phyloP scores from a whole-genome alignment of 352 stramenopile species.

The Pythium chondricola region DNA sequence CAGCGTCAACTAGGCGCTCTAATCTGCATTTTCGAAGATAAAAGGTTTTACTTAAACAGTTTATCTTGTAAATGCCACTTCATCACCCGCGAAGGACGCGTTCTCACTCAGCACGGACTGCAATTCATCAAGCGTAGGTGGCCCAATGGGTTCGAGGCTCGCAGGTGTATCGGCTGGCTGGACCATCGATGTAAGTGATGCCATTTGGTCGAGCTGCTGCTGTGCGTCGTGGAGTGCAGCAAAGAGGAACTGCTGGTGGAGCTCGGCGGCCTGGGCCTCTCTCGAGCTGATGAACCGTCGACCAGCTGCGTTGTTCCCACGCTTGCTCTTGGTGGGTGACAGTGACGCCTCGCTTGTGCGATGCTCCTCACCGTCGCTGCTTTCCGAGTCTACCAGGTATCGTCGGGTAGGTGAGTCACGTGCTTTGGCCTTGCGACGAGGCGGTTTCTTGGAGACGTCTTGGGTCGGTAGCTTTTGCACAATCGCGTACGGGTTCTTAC shows the following conservation, averaged over 20 bases:
- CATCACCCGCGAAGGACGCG: conserved; percentile 16
- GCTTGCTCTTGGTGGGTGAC: neutral
- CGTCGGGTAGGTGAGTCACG: too few relatives aligned
- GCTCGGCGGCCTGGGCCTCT: conserved; percentile 44
- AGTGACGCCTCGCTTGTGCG: too few relatives aligned
- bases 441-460: neutral
- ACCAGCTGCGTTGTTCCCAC: conserved; percentile 4
- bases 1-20: conserved; percentile 74
- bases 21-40: too few relatives aligned
- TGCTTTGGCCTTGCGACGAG: neutral
- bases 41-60: too few relatives aligned
- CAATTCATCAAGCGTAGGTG: conserved; percentile 14
- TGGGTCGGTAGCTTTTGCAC: conserved; percentile 5
- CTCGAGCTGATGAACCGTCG: conserved; percentile 40
- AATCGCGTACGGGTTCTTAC: conserved; percentile 13
- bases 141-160: neutral
- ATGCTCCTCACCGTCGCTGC: neutral
- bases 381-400: too few relatives aligned
- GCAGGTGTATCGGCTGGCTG: conserved; percentile 13
- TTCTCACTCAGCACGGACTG: conserved; percentile 20
- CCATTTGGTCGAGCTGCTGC: conserved; percentile 51
- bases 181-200: conserved; percentile 34
- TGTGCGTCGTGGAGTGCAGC: conserved; percentile 52
- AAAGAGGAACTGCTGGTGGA: conserved; percentile 56
- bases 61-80: too few relatives aligned